Base-by-base conservation (phyloP, 2,329 filamentous ascomycete species). In the Sporothrix schenckii region DNA sequence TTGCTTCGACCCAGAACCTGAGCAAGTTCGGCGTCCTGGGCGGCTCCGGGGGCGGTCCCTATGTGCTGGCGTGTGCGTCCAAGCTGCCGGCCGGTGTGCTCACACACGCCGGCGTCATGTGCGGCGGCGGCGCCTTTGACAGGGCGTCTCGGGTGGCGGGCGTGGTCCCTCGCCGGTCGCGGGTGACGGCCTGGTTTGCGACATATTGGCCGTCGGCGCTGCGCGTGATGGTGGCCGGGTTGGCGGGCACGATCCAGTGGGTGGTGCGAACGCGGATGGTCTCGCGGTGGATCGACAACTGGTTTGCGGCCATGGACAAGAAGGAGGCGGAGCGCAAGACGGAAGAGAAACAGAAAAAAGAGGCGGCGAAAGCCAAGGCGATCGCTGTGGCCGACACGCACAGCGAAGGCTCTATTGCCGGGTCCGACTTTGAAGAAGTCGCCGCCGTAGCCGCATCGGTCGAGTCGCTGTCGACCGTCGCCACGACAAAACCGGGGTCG, bases 231-330 rank as follows among this genome's bases (percentile, higher is more conserved):
- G 50, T 76, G 1, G 68, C 72, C 24, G 50, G 72, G 3, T 13
- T 77, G 19, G 68, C 77, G 1, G 74, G 74, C 44, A 72, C 75
- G 14, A 72, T 72, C 1, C 70, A 73, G 52, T 70, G 74, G 71
- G 49, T 78, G 16, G 63, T 76, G 16, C 65, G 69, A 7, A 74
- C 75, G 4, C 54, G 70, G 3, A 58, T 72, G 53, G 74, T 75
- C 21, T 71, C 70, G 1, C 71, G 71, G 30, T 67, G 73, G 67
- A 66, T 79, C 3, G 76, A 79, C 68, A 65, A 72, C 19, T 75
- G 74, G 71, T 67, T 79, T 21, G 68, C 74, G 67, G 52, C 34
- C 47, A 83, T 85, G 77, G 85, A 84, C 78, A 84, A 85, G 41
- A 83, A 82, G 7, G 74, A 75, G 77, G 56, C 70, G 16, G 72